Evolutionary conservation across 2,329 filamentous ascomycete species (phyloP), one percentile per base, ranked within the genome.

Genomic region (Alternaria gaisen): DNA sequence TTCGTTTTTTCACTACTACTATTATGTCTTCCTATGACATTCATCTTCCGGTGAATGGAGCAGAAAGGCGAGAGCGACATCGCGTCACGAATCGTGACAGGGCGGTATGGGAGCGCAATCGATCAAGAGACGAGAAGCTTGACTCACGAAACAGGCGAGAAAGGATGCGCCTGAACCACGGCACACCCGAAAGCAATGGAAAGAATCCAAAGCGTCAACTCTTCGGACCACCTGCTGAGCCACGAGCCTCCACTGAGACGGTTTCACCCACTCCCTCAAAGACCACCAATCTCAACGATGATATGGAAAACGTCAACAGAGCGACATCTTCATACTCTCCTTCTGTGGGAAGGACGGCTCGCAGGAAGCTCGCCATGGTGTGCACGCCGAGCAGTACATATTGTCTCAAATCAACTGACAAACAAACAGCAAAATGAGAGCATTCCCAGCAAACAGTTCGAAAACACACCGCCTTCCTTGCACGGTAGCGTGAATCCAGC

Each of bases 171-270:
- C 26, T 34, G 14, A 22, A 38, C 4, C 18, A 56, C 30, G 8
- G n/a, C 18, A 24, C 54, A 8, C 18, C 44, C 3, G 14, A 40
- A 24, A 26, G 18, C 9, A n/a, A 11, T 16, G 44, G n/a, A 16
- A 50, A 40, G 16, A 40, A 56, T 14, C 54, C 44, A 14, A 56
- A 34, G 36, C 54, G 44, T 34, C 54, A 40, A 5, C 41, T 56
- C 14, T 56, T 42, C 11, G 54, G 44, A 5, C 18, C 36, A 8
- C 20, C 12, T 16, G 38, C 7, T 16, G 12, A 41, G 8, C n/a
- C 20, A 8, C 34, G 34, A 36, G 24, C 34, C 12, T 9, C 18
- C 24, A 34, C 26, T 10, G 28, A 30, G 18, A 24, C 12, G 38
- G 24, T 14, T 43, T 43, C 51, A 18, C 46, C 20, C 14, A 50